A percentile compares a stretch with the other conserved stretches of the same genome.
Conservation (phyloP, 148 eudicot genomes). For the Vaccinium vitisidaea region DNA sequence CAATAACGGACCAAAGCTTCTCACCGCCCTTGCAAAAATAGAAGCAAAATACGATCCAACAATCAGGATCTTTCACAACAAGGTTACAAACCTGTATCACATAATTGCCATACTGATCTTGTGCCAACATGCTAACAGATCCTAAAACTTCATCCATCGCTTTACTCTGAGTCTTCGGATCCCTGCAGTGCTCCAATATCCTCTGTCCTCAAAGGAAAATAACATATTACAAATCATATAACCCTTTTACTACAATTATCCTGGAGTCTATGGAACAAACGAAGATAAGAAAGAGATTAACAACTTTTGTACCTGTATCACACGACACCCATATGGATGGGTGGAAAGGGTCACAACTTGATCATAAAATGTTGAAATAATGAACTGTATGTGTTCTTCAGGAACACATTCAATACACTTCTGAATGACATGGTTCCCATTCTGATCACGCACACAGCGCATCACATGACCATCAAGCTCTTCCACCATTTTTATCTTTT, state of each 20-base stretch:
- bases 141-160: constrained; percentile 92
- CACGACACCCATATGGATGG: constrained; percentile 99
- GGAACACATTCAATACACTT: constrained; percentile 99
- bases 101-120: constrained; percentile 98
- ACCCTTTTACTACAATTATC: background rate
- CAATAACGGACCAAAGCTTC: background rate
- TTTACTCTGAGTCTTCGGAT: constrained; percentile 76
- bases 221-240: background rate
- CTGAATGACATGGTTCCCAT: constrained; percentile 97
- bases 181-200: constrained; percentile 87
- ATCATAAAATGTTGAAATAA: constrained; percentile 76
- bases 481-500: constrained; percentile 87
- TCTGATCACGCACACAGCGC: constrained; percentile 99
- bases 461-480: constrained; percentile 93
- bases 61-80: background rate
- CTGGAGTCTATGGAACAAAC: background rate
- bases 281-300: background rate
- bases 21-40: background rate
- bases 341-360: constrained; percentile 97
- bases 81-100: constrained; percentile 80
- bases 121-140: constrained; percentile 92
- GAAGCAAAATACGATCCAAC: background rate
- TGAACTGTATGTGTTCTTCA: constrained; percentile 87
- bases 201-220: constrained; percentile 46
- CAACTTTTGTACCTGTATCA: constrained; percentile 65